These are phyloP conservation scores for Fusarium subglutinans DNA, from an alignment of 2,329 filamentous ascomycete species.

Conservation along the genomic window DNA sequence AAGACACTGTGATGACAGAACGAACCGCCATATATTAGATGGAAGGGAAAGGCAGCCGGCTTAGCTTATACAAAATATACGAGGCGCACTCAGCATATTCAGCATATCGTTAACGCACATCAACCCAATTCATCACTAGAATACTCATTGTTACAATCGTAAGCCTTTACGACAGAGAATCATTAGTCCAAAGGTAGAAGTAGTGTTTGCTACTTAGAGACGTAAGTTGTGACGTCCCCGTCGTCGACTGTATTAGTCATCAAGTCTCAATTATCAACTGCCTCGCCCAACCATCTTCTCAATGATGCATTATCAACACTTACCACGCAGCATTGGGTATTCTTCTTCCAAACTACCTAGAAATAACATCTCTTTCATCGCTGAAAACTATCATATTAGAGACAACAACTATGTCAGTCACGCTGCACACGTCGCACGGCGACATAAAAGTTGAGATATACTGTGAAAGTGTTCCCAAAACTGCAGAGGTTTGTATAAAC, in stretches of 20 bases:
- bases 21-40: background rate
- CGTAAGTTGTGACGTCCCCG: background rate
- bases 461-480: constrained; percentile 93
- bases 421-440: constrained; percentile 86
- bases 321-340: background rate
- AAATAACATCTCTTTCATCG: background rate
- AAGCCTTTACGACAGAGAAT: background rate
- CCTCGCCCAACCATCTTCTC: constrained; percentile 6
- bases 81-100: background rate
- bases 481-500: constrained; percentile 72
- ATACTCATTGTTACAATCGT: too few relatives aligned
- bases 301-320: background rate
- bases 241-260: constrained; percentile 11
- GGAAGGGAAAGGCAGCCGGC: background rate
- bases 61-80: background rate
- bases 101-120: background rate
- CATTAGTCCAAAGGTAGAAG: background rate
- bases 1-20: background rate
- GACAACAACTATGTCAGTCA: constrained; percentile 65
- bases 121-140: background rate
- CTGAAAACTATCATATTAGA: background rate
- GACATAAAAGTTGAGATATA: constrained; percentile 96
- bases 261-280: background rate
- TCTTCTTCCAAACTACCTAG: background rate
- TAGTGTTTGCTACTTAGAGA: too few relatives aligned